Evolutionary conservation across 805 yeast genomes (phyloP).

Genomic region (Wickerhamiella azyma): DNA sequence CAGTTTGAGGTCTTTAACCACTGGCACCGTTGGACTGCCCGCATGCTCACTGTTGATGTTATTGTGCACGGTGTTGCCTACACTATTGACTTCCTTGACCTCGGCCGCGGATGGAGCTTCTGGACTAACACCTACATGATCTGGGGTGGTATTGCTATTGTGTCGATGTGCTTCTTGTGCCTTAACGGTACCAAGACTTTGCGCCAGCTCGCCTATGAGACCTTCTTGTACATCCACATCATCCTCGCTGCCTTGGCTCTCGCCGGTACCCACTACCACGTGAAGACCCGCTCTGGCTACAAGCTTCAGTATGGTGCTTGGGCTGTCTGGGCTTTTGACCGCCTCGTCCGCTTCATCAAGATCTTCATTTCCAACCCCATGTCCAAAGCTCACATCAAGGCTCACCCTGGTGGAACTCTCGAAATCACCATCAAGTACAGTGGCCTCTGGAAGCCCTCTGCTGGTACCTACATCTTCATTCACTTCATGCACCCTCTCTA

Average conservation of each 20-base stretch:
- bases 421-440: conserved; percentile 11
- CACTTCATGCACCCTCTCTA: conserved; percentile 31
- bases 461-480: conserved; percentile 22
- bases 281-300: conserved; percentile 33
- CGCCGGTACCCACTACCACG: conserved; percentile 44
- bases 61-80: conserved; percentile 42
- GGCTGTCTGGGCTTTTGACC: conserved; percentile 56
- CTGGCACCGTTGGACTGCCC: conserved; percentile 51
- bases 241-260: conserved; percentile 40
- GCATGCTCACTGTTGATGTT: conserved; percentile 34
- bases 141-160: conserved; percentile 20
- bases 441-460: conserved; percentile 24
- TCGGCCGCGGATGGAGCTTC: conserved; percentile 15
- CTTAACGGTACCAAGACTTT: conserved; percentile 38
- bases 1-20: conserved; percentile 39
- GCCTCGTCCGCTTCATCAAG: conserved; percentile 42
- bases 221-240: conserved; percentile 43
- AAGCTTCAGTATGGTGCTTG: conserved; percentile 38
- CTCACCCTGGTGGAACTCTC: conserved; percentile 1
- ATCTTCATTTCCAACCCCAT: conserved; percentile 21
- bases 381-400: neutral
- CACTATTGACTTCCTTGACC: conserved; percentile 26
- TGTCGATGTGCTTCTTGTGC: conserved; percentile 25
- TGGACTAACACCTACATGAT: conserved; percentile 15
- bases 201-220: conserved; percentile 42